Conservation (phyloP, 495 filamentous ascomycete species). For the Pseudevernia furfuracea region DNA sequence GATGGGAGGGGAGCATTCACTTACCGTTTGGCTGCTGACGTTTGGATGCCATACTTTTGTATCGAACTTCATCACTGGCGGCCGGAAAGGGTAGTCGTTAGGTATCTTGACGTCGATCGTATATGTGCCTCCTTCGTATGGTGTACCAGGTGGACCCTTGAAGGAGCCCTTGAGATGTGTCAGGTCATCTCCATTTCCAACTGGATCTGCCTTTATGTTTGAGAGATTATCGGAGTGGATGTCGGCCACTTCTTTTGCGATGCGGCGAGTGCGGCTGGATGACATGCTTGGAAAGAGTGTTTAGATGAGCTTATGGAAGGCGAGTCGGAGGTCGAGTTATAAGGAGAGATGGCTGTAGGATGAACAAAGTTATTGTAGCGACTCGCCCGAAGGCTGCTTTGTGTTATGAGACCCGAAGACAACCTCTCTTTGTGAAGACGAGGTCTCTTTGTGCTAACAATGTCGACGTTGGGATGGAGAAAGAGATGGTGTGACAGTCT, state of each 20-base stretch:
- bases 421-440: background rate
- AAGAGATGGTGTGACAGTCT: background rate
- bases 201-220: conserved; percentile 60
- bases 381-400: background rate
- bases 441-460: background rate
- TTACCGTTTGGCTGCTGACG: conserved; percentile 86
- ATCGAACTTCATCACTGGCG: conserved; percentile 85
- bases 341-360: background rate
- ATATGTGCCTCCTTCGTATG: conserved; percentile 85
- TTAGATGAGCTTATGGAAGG: conserved; percentile 7
- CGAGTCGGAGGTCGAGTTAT: background rate
- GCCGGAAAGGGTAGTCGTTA: conserved; percentile 85
- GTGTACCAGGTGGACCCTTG: conserved; percentile 81
- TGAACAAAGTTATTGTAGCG: background rate
- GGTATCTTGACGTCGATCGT: conserved; percentile 81
- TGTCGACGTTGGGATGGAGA: background rate
- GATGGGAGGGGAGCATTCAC: conserved; percentile 24
- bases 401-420: background rate
- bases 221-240: conserved; percentile 70
- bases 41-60: conserved; percentile 99
- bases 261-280: conserved; percentile 69
- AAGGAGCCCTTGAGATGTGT: conserved; percentile 81
- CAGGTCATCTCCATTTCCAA: conserved; percentile 60
- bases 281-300: conserved; percentile 47
- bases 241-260: conserved; percentile 87